These are phyloP conservation scores for Diutina catenulata DNA, from an alignment of 1,139 yeast genomes.

Conservation along the genomic window DNA sequence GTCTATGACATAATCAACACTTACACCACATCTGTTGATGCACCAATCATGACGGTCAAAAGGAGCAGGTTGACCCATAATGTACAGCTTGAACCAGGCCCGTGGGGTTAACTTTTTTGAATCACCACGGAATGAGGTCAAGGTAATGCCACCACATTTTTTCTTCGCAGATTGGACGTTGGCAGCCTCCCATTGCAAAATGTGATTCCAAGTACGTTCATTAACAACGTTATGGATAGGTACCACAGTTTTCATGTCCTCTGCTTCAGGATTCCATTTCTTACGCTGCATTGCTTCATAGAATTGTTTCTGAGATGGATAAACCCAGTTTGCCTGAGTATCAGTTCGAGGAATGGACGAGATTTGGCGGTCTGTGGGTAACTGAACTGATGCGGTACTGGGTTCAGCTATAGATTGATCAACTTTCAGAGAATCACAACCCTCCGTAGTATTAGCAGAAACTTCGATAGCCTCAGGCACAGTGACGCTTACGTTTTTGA, in stretches of 20 bases:
- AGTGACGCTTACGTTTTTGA: conserved; percentile 18
- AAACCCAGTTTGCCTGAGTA: conserved; percentile 64
- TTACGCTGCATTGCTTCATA: conserved; percentile 90
- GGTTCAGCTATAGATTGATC: conserved; percentile 14
- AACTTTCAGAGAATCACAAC: conserved; percentile 33
- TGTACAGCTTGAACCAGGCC: conserved; percentile 58
- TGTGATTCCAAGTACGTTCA: conserved; percentile 86
- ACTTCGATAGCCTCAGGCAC: conserved; percentile 30
- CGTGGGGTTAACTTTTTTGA: conserved; percentile 77
- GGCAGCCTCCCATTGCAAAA: conserved; percentile 67
- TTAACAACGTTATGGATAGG: conserved; percentile 93
- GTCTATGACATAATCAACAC: conserved; percentile 85
- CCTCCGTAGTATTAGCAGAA: conserved; percentile 15
- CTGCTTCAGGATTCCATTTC: conserved; percentile 71
- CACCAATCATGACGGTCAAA: conserved; percentile 97
- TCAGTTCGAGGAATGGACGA: conserved; percentile 81
- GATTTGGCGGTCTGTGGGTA: conserved; percentile 62
- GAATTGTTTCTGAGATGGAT: conserved; percentile 92
- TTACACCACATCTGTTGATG: conserved; percentile 75
- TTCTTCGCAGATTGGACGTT: conserved; percentile 37
- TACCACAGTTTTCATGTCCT: conserved; percentile 82
- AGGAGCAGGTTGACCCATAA: conserved; percentile 63
- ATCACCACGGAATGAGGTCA: conserved; percentile 85
- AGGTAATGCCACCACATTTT: conserved; percentile 71
- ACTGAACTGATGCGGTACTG: conserved; percentile 17